These are phyloP conservation scores for Magnusiomyces sp. DNA, from an alignment of 1,139 yeast genomes.

Conservation along the genomic window DNA sequence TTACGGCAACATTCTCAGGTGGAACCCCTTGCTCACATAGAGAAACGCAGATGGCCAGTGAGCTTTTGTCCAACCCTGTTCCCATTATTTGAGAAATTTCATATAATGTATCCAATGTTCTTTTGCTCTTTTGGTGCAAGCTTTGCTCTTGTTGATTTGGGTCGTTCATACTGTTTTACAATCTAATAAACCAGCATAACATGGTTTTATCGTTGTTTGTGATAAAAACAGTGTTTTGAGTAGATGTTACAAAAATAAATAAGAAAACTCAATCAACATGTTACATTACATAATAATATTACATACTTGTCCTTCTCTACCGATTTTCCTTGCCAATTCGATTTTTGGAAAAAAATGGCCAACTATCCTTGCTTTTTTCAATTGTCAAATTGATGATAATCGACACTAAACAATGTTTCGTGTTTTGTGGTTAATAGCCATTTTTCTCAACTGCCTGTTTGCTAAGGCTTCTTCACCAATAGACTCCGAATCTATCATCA, in stretches of 20 bases:
- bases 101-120: constrained; percentile 19
- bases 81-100: constrained; percentile 27
- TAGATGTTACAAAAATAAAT: not conserved
- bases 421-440: too few species aligned
- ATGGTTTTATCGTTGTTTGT: too few species aligned
- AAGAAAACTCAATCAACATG: too few species aligned
- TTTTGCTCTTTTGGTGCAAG: not conserved
- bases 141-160: not conserved
- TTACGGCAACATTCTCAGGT: constrained; percentile 25
- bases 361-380: not conserved
- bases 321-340: too few species aligned
- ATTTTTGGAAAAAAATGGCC: too few species aligned
- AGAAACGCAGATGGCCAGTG: constrained; percentile 23
- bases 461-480: too few species aligned
- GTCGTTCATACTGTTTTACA: not conserved
- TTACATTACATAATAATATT: too few species aligned
- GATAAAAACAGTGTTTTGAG: not conserved
- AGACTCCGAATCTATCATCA: constrained; percentile 11
- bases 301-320: too few species aligned
- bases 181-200: not conserved
- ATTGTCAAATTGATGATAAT: too few species aligned
- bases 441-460: too few species aligned
- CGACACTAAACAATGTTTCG: too few species aligned
- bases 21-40: constrained; percentile 25
- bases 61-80: constrained; percentile 23